A percentile compares a stretch with the other conserved stretches of the same genome.
These are phyloP conservation scores for Clavispora vitiphila DNA, from an alignment of 805 yeast genomes.

Conservation along the genomic window DNA sequence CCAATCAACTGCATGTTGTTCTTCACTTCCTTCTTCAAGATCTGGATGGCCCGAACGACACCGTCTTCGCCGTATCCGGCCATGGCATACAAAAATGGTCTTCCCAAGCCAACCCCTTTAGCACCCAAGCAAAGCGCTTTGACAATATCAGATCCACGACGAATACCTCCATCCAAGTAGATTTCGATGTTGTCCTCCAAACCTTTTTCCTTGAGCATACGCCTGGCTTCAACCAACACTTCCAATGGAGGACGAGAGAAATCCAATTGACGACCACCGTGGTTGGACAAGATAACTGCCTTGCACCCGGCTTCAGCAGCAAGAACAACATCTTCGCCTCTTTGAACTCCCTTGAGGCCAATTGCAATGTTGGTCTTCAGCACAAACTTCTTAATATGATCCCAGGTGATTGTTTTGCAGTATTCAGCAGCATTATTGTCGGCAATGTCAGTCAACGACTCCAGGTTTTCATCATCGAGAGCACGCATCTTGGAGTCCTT, in stretches of 20 bases:
- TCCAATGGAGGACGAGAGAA: conserved; percentile 5
- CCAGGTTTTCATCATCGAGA: conserved; percentile 3
- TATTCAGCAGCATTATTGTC: conserved; percentile 1
- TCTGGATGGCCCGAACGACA: conserved; percentile 1
- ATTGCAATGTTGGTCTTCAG: neutral
- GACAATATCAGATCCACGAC: conserved; percentile 6
- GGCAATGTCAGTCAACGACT: conserved; percentile 1
- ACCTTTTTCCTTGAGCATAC: conserved; percentile 4
- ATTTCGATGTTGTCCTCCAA: conserved; percentile 4
- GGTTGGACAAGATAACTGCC: conserved; percentile 10
- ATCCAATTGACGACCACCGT: conserved; percentile 7
- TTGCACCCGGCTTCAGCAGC: conserved; percentile 3
- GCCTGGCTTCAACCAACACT: conserved; percentile 2
- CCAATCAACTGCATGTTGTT: conserved; percentile 6
- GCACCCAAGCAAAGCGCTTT: conserved; percentile 5
- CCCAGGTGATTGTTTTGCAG: conserved; percentile 3
- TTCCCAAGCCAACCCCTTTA: conserved; percentile 4
- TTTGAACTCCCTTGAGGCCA: conserved; percentile 3
- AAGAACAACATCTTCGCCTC: conserved; percentile 5
- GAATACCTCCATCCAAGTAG: conserved; percentile 6
- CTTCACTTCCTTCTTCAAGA: conserved; percentile 2
- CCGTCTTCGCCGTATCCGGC: conserved; percentile 5
- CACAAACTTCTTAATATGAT: neutral
- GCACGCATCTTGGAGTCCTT: conserved; percentile 4
- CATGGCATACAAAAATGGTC: conserved; percentile 5